These are phyloP conservation scores for Scutellaria baicalensis DNA, from an alignment of 257 asterid genomes.

Conservation along the genomic window DNA sequence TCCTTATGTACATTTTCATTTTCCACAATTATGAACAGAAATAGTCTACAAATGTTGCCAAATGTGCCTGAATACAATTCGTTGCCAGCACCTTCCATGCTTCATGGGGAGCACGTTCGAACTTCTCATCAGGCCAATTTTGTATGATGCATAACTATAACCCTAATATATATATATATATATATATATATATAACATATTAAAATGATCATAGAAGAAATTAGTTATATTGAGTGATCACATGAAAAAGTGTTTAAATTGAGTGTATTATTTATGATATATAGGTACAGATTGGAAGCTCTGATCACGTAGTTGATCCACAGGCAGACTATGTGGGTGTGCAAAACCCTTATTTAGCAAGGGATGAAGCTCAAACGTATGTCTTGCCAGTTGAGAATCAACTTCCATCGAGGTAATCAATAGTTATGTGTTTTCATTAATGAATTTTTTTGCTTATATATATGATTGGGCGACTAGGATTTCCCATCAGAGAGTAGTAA, in stretches of 20 bases:
- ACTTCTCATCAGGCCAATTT: background rate
- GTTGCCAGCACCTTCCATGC: background rate
- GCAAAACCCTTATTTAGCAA: background rate
- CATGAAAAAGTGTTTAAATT: background rate
- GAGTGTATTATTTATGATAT: background rate
- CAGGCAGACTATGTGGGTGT: background rate
- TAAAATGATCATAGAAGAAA: background rate
- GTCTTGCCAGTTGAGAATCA: background rate
- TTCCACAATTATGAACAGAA: background rate
- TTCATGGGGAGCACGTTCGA: constrained; percentile 4
- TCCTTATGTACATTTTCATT: background rate
- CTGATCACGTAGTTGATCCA: background rate
- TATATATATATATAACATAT: too few relatives aligned
- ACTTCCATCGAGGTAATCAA: constrained; percentile 2
- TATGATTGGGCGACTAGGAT: too few relatives aligned
- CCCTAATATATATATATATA: too few relatives aligned
- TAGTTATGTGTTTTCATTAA: too few relatives aligned
- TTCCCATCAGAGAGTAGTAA: too few relatives aligned
- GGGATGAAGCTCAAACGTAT: background rate
- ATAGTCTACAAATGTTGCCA: background rate
- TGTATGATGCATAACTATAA: background rate
- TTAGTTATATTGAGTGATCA: too few relatives aligned
- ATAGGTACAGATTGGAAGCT: constrained; percentile 19
- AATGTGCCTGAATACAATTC: background rate
- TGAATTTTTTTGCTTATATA: too few relatives aligned